phyloP scores from a whole-genome alignment of 2,329 filamentous ascomycete species.

The Penicillium capsulatum region DNA sequence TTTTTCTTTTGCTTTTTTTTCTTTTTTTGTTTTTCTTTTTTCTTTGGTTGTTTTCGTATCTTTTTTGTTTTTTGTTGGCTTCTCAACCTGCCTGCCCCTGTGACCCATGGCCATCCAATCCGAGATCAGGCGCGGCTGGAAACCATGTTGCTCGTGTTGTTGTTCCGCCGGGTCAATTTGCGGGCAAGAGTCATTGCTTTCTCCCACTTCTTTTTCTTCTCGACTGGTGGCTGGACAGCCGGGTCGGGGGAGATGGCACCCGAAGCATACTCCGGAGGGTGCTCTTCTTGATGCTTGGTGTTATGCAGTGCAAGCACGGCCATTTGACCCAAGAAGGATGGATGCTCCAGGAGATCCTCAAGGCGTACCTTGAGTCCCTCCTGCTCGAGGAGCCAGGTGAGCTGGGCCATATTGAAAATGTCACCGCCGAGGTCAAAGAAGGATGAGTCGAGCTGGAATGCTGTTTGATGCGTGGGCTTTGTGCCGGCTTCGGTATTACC shows the following conservation, averaged over 20 bases:
- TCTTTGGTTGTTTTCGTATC: neutral
- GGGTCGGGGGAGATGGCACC: constrained; percentile 13
- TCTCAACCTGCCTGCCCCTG: neutral
- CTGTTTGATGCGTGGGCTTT: constrained; percentile 14
- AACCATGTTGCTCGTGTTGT: constrained; percentile 18
- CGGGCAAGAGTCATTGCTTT: constrained; percentile 29
- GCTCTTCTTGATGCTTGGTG: constrained; percentile 20
- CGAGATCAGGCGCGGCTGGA: constrained; percentile 19
- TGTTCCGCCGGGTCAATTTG: constrained; percentile 26
- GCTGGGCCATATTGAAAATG: constrained; percentile 40
- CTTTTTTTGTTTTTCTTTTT: constrained; percentile 2
- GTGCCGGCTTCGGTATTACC: constrained; percentile 17
- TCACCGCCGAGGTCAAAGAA: constrained; percentile 44
- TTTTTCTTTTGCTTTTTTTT: constrained; percentile 5
- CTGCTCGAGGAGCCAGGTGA: constrained; percentile 41
- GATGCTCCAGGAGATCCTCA: constrained; percentile 40
- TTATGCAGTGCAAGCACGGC: constrained; percentile 32
- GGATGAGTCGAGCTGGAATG: constrained; percentile 38
- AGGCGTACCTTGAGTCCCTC: constrained; percentile 38
- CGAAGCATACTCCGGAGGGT: constrained; percentile 10
- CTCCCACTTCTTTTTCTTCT: constrained; percentile 26
- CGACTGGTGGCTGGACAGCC: constrained; percentile 2
- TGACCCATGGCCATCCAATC: neutral
- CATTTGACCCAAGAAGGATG: constrained; percentile 42
- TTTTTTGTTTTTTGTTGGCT: neutral